Percentiles rank a stretch among this genome's conserved stretches.
phyloP scores from a whole-genome alignment of 2,329 filamentous ascomycete species.

The Talaromyces sp. region DNA sequence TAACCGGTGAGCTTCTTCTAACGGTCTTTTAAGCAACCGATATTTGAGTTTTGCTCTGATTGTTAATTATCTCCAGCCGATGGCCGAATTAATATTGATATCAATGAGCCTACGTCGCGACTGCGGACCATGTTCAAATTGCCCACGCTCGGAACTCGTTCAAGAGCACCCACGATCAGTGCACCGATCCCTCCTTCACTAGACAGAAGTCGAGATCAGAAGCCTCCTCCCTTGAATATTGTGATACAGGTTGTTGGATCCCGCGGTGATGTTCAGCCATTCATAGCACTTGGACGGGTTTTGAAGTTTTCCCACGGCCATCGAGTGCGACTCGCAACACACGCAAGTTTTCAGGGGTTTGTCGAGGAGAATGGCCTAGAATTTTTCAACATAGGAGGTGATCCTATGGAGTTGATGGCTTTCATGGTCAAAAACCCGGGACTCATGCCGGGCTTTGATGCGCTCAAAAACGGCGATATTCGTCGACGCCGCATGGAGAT shows the following conservation, averaged over 20 bases:
- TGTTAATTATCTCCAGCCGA: slow-evolving; percentile 48
- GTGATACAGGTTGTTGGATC: slow-evolving; percentile 73
- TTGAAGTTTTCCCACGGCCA: slow-evolving; percentile 63
- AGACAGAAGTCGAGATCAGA: slow-evolving; percentile 51
- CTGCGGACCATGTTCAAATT: slow-evolving; percentile 60
- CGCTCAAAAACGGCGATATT: slow-evolving; percentile 70
- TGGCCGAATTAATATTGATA: slow-evolving; percentile 73
- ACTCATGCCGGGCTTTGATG: slow-evolving; percentile 75
- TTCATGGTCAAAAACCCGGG: slow-evolving; percentile 91
- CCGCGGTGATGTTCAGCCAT: slow-evolving; percentile 70
- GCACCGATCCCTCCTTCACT: slow-evolving; percentile 61
- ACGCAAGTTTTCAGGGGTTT: slow-evolving; percentile 62
- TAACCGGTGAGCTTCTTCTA: slow-evolving; percentile 4
- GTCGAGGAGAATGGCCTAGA: slow-evolving; percentile 67
- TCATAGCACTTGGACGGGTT: slow-evolving; percentile 63
- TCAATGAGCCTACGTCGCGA: slow-evolving; percentile 63
- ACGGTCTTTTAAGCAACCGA: background rate
- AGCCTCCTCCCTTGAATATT: slow-evolving; percentile 50
- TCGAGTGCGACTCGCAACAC: slow-evolving; percentile 68
- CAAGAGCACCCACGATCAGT: slow-evolving; percentile 26
- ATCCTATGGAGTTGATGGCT: slow-evolving; percentile 71
- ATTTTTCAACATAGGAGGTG: slow-evolving; percentile 71
- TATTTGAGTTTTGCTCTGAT: background rate
- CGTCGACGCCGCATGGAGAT: slow-evolving; percentile 69
- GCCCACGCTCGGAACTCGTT: slow-evolving; percentile 54